Evolutionary conservation across 306 rosid genomes (phyloP), one percentile per base, ranked within the genome.

Genomic region (Vigna angularis): DNA sequence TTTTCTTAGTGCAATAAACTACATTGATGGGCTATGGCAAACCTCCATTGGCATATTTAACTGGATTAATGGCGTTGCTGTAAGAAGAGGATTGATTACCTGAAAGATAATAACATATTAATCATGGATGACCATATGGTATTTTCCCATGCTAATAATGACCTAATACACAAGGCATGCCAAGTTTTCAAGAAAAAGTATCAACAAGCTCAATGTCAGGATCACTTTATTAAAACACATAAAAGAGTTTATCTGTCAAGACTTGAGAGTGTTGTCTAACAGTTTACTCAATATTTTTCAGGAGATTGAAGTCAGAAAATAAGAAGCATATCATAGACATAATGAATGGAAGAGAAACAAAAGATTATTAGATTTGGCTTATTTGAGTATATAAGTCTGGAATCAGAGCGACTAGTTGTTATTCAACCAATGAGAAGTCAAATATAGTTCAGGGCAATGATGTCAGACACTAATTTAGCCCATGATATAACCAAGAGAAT

Each of bases 41-140:
- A 88, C 96, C 96, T 90, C 89, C 97, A 88, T 90, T 92, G 64
- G 85, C 87, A 86, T 86, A 85, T 85, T 87, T 90, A 56, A 92
- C 89, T 17, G 93, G 76, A 76, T 75, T 84, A 28, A 28, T 56
- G 51, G 70, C 89, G 75, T 83, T 74, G 62, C 68, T 80, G 80
- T 79, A n/a, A 67, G 85, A 78, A 30, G 80, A 57, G 36, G 87
- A 77, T 53, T 85, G 83, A 58, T 75, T 81, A 58, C 87, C 97
- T 92, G 86, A 36, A 68, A 85, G 59, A 81, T 66, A 22, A 78
- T 17, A 68, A 50, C 64, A 66, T 40, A 34, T 36, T 42, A 38
- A 20, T 45, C 45, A 78, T 14, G n/a, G 42, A 73, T 52, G 28
- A 63, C 56, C 28, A 32, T 52, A 71, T 9, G 14, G 53, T 40